Evolutionary conservation across 2,329 filamentous ascomycete species (phyloP), one percentile per base, ranked within the genome.

Genomic region (Amauroascus niger): DNA sequence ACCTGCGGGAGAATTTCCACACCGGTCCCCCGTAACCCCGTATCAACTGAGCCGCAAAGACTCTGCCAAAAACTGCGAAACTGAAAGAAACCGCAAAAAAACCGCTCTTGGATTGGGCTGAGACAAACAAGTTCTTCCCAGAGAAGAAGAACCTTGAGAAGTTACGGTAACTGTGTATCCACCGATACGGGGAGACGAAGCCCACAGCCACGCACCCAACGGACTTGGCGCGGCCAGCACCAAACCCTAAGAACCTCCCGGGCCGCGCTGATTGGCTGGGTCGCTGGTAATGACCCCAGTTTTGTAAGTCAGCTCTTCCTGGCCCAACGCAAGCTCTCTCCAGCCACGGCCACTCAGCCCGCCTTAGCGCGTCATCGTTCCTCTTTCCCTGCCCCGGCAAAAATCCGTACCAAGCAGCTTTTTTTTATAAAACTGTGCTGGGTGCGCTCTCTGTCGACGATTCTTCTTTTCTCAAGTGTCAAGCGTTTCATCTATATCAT

Each of bases 321-420:
- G n/a, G 35, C 35, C 37, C 49, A 33, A 24, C 16, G 11, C 13
- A 7, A 2, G 18, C 2, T n/a, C n/a, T n/a, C 48, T 50, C 50
- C 50, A 52, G 50, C 50, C 50, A 52, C 50, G 30, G 14, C 33
- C n/a, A n/a, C 37, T 28, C 50, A 52, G 41, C 40, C 50, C 22
- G 18, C 32, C 24, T 39, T 45, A 35, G 49, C 49, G 50, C 50
- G 50, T 52, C 50, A 46, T n/a, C n/a, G n/a, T n/a, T 46, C 50
- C 6, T 28, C 40, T 28, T 43, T 28, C 49, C 43, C 50, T 26
- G 28, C 32, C 39, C 28, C 50, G 32, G 18, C 32, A 39, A 7
- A 35, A 14, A 35, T 9, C n/a, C n/a, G n/a, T n/a, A n/a, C n/a
- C n/a, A n/a, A n/a, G n/a, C n/a, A n/a, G n/a, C n/a, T n/a, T n/a